Evolutionary conservation across 116 monocot species (phyloP).

Genomic region (Thalassia testudinum): DNA sequence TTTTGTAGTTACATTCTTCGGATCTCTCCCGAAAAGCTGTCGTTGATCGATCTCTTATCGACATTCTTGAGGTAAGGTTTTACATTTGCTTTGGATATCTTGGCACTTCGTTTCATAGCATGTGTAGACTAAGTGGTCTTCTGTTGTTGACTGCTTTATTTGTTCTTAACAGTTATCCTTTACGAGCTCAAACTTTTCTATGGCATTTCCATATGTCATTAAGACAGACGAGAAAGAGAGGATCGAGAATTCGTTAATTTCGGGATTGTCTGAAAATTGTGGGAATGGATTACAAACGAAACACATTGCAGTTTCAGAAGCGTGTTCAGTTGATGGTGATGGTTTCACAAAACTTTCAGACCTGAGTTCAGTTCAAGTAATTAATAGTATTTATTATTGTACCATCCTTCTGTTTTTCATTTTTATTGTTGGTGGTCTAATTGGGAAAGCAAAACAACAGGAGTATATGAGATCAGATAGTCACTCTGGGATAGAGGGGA

Average conservation of each 20-base stretch:
- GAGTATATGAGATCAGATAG: constrained; percentile 37
- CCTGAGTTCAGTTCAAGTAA: constrained; percentile 43
- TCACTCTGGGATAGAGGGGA: constrained; percentile 12
- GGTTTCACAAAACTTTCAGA: constrained; percentile 31
- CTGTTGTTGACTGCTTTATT: neutral
- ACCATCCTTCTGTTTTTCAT: neutral
- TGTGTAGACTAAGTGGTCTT: too few relatives aligned
- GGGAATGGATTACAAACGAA: constrained; percentile 25
- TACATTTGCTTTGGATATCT: too few relatives aligned
- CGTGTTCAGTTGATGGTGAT: constrained; percentile 42
- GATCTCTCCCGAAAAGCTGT: constrained; percentile 38
- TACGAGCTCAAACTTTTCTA: constrained; percentile 62
- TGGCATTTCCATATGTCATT: constrained; percentile 78
- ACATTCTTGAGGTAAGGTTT: too few relatives aligned
- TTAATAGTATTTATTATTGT: neutral
- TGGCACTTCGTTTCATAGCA: too few relatives aligned
- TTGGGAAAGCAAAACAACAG: constrained; percentile 17
- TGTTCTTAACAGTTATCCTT: constrained; percentile 36
- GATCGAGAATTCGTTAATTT: constrained; percentile 58
- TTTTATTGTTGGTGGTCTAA: neutral
- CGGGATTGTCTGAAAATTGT: constrained; percentile 49
- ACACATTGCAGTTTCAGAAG: constrained; percentile 36
- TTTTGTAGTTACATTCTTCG: constrained; percentile 49
- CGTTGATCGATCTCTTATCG: neutral
- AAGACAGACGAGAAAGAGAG: constrained; percentile 27